Base-by-base conservation (phyloP, 192 early-diverging fungal species). In the Coemansia guatemalensis region DNA sequence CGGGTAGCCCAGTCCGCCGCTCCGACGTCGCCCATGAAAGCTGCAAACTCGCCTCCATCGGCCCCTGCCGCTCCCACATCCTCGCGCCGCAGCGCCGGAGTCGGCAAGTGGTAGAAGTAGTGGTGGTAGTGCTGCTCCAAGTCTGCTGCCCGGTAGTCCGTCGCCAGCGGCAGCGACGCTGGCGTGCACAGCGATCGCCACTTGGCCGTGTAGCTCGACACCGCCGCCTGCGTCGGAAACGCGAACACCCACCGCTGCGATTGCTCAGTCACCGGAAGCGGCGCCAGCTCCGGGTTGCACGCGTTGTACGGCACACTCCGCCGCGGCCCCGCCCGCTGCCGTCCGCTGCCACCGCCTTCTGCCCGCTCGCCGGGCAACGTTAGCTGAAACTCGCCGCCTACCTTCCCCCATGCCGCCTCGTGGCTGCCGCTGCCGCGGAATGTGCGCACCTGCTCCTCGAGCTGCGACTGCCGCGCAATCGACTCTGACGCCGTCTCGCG, bases 151-250 rank as follows among this genome's bases (percentile, higher is more conserved):
- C 88, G 90, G 56, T 85, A 95, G 63, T 96, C 92, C 0, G 92
- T 95, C 1, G 94, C 96, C 47, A 99, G 71, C 8, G 97, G 97
- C 39, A 99, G 73, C 67, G 91, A 94, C 12, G 95, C 97, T 0
- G 97, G 97, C 11, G 93, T 95, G 58, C 86, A 90, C 21, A 99
- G 63, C 4, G 95, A 95, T 53, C 86, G 88, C 97, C 97, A 99
- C 48, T 95, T 80, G 80, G 20, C 88, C 82, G 60, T 87, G 74
- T 41, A 87, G 84, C 55, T 87, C 81, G 56, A 85, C 71, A 52
- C 81, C 69, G 60, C 74, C 71, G 26, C 67, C 76, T 48, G 77
- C 51, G 84, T 87, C 7, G 92, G 91, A 60, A 93, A 91, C 1
- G 93, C 88, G 62, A 93, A 89, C n/a, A 93, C 85, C 96, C 96